Evolutionary conservation across 257 asterid genomes (phyloP).

Genomic region (Solanum chilense): DNA sequence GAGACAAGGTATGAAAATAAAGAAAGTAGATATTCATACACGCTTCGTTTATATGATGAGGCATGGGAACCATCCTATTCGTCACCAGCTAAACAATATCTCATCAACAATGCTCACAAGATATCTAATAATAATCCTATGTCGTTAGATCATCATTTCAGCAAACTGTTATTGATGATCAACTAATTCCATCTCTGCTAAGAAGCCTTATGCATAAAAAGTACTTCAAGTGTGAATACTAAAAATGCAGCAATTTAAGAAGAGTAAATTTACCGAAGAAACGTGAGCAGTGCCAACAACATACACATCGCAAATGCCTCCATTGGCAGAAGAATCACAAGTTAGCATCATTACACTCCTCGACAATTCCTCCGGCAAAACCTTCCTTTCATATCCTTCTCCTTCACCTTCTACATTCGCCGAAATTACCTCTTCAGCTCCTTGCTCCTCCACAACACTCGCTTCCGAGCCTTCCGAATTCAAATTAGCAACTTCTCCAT

Average conservation of each 20-base stretch:
- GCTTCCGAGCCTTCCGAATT: not conserved
- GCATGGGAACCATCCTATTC: not conserved
- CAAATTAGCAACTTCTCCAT: not conserved
- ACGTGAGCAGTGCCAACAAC: conserved; percentile 92
- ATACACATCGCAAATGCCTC: conserved; percentile 78
- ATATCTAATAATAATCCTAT: not conserved
- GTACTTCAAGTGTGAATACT: not conserved
- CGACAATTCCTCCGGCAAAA: conserved; percentile 60
- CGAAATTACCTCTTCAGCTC: not conserved
- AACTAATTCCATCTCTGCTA: not conserved
- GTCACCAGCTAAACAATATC: not conserved
- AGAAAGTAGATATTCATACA: not conserved
- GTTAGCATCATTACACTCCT: conserved; percentile 46
- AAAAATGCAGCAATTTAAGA: not conserved
- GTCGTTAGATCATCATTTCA: not conserved
- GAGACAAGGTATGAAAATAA: not conserved
- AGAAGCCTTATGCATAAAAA: not conserved
- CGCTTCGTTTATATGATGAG: not conserved
- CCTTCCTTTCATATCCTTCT: conserved; percentile 30
- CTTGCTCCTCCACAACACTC: not conserved
- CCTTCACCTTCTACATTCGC: not conserved
- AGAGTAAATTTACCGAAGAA: conserved; percentile 38
- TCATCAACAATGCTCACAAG: not conserved
- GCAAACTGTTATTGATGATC: not conserved
- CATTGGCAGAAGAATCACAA: conserved; percentile 61